phyloP scores from a whole-genome alignment of 352 stramenopile genomes.

The Thalassiosira exigua region DNA sequence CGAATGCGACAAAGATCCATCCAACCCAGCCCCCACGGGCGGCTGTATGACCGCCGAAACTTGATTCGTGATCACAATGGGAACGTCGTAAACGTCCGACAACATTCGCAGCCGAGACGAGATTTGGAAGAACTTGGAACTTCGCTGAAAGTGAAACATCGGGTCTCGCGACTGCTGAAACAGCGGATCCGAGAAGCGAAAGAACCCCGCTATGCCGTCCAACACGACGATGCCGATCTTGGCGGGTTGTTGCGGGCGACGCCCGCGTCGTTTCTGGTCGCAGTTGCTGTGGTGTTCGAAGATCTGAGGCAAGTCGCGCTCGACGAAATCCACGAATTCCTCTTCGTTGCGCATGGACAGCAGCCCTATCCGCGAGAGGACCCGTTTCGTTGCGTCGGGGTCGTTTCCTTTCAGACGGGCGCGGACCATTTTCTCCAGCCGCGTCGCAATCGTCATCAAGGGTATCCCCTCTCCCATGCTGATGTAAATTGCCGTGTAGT shows the following conservation, averaged over 20 bases:
- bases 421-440: conserved; percentile 42
- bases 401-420: conserved; percentile 10
- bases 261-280: too few relatives aligned
- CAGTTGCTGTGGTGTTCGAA: conserved; percentile 18
- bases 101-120: conserved; percentile 37
- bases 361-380: conserved; percentile 38
- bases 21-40: neutral
- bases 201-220: conserved; percentile 52
- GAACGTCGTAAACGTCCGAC: conserved; percentile 38
- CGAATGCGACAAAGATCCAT: neutral
- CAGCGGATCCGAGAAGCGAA: conserved; percentile 49
- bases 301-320: conserved; percentile 15
- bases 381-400: conserved; percentile 5
- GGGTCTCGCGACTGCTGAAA: conserved; percentile 8
- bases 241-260: too few relatives aligned
- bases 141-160: conserved; percentile 26
- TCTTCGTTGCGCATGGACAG: conserved; percentile 44
- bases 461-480: conserved; percentile 37
- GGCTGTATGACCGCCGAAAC: conserved; percentile 20
- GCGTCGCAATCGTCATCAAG: conserved; percentile 32
- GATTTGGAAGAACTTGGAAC: conserved; percentile 19
- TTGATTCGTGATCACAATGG: conserved; percentile 58
- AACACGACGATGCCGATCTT: conserved; percentile 41
- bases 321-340: conserved; percentile 46
- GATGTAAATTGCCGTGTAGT: conserved; percentile 50